Base-by-base conservation (phyloP, 2,329 filamentous ascomycete species). In the Ceratocystis cubensis region DNA sequence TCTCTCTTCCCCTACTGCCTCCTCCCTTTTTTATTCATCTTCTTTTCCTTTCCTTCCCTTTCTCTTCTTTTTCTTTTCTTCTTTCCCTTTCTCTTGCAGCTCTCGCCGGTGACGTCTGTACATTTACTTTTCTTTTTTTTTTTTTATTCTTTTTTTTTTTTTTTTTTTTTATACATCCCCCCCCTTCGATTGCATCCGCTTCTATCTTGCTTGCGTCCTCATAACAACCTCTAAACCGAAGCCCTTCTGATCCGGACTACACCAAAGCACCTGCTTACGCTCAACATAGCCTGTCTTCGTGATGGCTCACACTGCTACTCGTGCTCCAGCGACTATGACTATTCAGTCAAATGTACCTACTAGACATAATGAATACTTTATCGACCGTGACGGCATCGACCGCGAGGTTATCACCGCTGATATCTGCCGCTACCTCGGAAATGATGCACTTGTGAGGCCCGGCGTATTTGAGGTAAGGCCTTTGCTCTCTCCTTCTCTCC, bases 351-450 rank as follows among this genome's bases (percentile, higher is more conserved):
- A 20, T 59, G 48, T 63, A 30, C 66, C 63, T 28, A 64, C 66
- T 8, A 65, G 66, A 66, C 63, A 68, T 13, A 68, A 66, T 46
- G 66, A 68, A 37, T 65, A 68, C 59, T 66, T 65, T 15, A 65
- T 68, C 7, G 66, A 65, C 33, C 64, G 66, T 30, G 63, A 65
- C 56, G 63, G 66, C 15, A 68, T 66, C 50, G 63, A 68, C 61
- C 66, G 66, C 72, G 88, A 92, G 76, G 88, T 92, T 72, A 91
- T 92, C 76, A 89, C 89, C 70, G 86, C 88, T 74, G 88, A 92
- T 75, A 90, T 92, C 71, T 91, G 88, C 79, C 87, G 88, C 74
- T 92, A 91, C 75, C 82, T 92, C 71, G 88, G 88, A 73, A 90
- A 90, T 75, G 88, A 92, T 79, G 88, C 88, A 71, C 82, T 89